These are phyloP conservation scores for Myochromella boudieri DNA, from an alignment of 768 basidiomycete genomes.

Conservation along the genomic window DNA sequence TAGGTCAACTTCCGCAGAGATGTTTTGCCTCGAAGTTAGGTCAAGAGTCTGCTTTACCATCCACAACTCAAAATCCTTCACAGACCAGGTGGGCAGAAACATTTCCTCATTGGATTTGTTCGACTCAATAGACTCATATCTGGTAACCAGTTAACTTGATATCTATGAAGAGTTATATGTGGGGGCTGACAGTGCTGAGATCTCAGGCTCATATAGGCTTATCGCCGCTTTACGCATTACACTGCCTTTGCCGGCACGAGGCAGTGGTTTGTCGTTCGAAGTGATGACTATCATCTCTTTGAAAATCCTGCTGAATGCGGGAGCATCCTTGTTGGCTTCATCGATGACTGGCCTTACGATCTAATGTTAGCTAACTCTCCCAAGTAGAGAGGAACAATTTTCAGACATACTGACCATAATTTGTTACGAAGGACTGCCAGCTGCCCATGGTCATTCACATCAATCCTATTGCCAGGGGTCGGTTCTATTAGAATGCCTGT, in stretches of 20 bases:
- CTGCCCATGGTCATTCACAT: conserved; percentile 16
- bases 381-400: too few relatives aligned
- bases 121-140: conserved; percentile 27
- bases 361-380: too few relatives aligned
- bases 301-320: conserved; percentile 43
- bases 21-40: conserved; percentile 8
- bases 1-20: not conserved
- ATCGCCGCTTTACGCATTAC: conserved; percentile 40
- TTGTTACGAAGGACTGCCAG: conserved; percentile 28
- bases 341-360: conserved; percentile 40
- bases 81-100: conserved; percentile 25
- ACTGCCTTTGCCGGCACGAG: conserved; percentile 46
- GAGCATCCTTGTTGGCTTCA: conserved; percentile 39
- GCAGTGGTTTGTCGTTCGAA: conserved; percentile 36
- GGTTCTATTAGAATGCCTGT: conserved; percentile 26
- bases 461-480: conserved; percentile 12
- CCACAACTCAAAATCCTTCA: conserved; percentile 23
- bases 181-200: conserved; percentile 32
- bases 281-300: conserved; percentile 53
- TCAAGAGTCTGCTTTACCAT: conserved; percentile 20
- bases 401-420: conserved; percentile 31
- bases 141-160: not conserved
- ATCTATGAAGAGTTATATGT: not conserved
- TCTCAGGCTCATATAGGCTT: conserved; percentile 37
- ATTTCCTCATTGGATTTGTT: conserved; percentile 18